Base-by-base conservation (phyloP, 176 grass and related monocot species). In the Metroxylon sagu region DNA sequence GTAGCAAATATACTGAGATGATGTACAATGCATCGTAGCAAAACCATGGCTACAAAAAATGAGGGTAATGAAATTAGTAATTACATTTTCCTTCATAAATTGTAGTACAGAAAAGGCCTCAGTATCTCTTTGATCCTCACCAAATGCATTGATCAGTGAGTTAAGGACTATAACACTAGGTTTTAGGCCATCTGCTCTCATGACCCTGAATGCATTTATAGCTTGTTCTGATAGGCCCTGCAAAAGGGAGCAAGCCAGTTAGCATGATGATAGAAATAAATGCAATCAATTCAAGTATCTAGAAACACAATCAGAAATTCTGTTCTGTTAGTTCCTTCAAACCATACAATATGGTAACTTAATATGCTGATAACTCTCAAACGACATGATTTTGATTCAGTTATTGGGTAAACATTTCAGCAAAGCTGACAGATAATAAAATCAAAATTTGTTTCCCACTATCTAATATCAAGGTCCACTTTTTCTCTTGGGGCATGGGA, bases 51-150 rank as follows among this genome's bases (percentile, higher is more conserved):
- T 79, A 28, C 17, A 50, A 31, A 70, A 30, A 70, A 58, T 0
- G 14, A 56, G 25, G 15, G 14, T 16, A 68, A 16, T 65, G 56
- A 56, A 5, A 15, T 31, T 5, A 68, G 5, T 12, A 69, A 72
- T 82, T 76, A 97, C 92, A 77, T 90, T 97, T 85, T 97, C 92
- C 73, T 80, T 88, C 87, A 97, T 97, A 63, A 85, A 97, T 70
- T 91, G 78, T 52, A 91, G 63, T 51, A 97, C 92, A 4, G 87
- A 88, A 74, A 97, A 97, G 57, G 87, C 92, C 81, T 97, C 92
- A 77, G 60, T 69, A 80, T 88, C 78, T 49, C 87, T 97, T 85
- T 75, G 77, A 72, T 97, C 92, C 59, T 97, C 92, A 65, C 92
- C 80, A 80, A 91, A 97, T 62, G 92, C 87, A 67, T 97, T 91